Evolutionary conservation across 2,329 filamentous ascomycete genomes (phyloP), one percentile per base, ranked within the genome.

Genomic region (Aspergillus vadensis): DNA sequence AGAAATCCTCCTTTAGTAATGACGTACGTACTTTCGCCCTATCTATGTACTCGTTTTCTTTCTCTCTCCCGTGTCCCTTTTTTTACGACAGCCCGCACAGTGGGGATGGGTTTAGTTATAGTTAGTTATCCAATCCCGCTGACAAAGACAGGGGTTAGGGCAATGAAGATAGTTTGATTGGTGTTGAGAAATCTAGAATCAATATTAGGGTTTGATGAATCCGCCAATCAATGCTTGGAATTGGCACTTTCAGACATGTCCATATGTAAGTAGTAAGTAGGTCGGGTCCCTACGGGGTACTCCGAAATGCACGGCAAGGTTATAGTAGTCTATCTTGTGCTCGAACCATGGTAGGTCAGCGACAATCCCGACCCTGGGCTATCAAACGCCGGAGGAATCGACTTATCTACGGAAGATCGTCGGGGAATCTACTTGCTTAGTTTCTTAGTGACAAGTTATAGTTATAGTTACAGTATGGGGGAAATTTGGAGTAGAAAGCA

Each of bases 401-500:
- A 55, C 52, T 55, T 55, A 55, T 55, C 41, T 55, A 32, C 53
- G 41, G 53, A 55, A 44, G 53, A 55, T 55, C 53, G 39, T 55
- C 53, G 53, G 41, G 8, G 53, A 17, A 32, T 50, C 47, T 32
- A 55, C 39, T 14, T 36, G 23, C 50, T n/a, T 36, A 30, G 27
- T 30, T 30, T 30, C 10, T 15, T 14, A 36, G 12, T 14, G 10
- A 36, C 32, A 36, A 32, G 10, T 14, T 36, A 10, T 10, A 32
- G 4, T 4, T 32, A 36, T 30, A 30, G 25, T 27, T 27, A 27
- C 4, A 30, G 27, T 30, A 30, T 36, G 32, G 32, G 32, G 32
- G 25, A 5, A 32, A 14, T 32, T 5, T 14, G 32, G 12, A 36
- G 32, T 12, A 0, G 12, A 36, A 14, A 14, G 32, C 12, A 23